Evolutionary conservation across 2,329 filamentous ascomycete species (phyloP).

Genomic region (Cryphonectria naterciae): DNA sequence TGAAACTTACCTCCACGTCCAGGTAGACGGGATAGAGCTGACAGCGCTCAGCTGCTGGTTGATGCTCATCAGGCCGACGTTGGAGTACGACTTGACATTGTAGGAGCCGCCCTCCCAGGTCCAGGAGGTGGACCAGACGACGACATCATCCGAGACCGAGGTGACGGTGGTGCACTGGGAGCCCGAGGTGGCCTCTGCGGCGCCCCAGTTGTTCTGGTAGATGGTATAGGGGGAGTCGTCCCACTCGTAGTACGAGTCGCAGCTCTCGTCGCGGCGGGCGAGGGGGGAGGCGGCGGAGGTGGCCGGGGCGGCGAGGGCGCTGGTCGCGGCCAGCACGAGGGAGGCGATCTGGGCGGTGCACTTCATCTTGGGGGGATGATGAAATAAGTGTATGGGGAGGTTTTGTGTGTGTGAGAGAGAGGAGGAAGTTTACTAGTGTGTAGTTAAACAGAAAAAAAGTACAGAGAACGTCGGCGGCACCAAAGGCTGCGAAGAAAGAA

Average conservation of each 20-base stretch:
- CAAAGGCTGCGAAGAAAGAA: constrained; percentile 4
- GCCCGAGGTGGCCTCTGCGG: constrained; percentile 41
- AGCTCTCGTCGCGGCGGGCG: constrained; percentile 42
- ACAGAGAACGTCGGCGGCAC: constrained; percentile 16
- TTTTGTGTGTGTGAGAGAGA: background rate
- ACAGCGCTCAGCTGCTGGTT: constrained; percentile 42
- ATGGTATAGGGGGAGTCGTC: constrained; percentile 48
- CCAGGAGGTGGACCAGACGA: constrained; percentile 50
- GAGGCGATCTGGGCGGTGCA: constrained; percentile 32
- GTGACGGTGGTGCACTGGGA: constrained; percentile 48
- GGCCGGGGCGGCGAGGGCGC: constrained; percentile 36
- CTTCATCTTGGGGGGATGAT: constrained; percentile 23
- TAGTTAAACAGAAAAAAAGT: background rate
- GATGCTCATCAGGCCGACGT: constrained; percentile 43
- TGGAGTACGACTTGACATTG: constrained; percentile 52
- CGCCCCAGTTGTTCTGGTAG: constrained; percentile 59
- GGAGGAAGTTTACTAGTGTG: background rate
- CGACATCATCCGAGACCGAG: constrained; percentile 38
- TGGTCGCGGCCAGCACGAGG: constrained; percentile 37
- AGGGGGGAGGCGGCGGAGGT: constrained; percentile 35
- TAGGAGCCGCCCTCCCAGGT: constrained; percentile 45
- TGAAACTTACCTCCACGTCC: constrained; percentile 43
- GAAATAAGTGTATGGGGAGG: background rate
- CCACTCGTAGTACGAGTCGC: constrained; percentile 45
- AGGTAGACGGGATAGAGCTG: constrained; percentile 41